phyloP scores from a whole-genome alignment of 139 green algal genomes.

The Chlorella sp. region DNA sequence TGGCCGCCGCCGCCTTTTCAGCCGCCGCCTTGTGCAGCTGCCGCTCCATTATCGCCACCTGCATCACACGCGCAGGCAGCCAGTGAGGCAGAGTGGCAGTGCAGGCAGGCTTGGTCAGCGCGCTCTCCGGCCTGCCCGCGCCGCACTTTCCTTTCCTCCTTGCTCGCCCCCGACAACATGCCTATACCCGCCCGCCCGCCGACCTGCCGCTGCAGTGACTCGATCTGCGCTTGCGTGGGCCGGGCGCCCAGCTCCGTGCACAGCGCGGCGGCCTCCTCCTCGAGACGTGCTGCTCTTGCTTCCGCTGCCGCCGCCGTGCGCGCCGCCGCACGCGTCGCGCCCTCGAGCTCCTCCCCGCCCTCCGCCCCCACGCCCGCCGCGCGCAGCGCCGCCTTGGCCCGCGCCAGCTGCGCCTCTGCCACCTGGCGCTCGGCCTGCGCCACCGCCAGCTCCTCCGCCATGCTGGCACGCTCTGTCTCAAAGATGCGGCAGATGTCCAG shows the following conservation, averaged over 20 bases:
- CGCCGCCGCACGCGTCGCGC: not conserved
- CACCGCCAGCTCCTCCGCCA: not conserved
- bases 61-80: too few relatives aligned
- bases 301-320: constrained; percentile 1
- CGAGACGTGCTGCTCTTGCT: not conserved
- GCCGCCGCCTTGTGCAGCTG: constrained; percentile 35
- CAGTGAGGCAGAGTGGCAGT: too few relatives aligned
- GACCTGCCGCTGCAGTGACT: constrained; percentile 22
- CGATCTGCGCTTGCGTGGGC: constrained; percentile 22
- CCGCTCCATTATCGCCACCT: constrained; percentile 72
- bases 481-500: constrained; percentile 15
- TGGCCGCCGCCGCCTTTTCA: constrained; percentile 3
- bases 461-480: constrained; percentile 16
- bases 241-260: constrained; percentile 2
- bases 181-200: not conserved
- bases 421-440: not conserved
- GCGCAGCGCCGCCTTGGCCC: constrained; percentile 6
- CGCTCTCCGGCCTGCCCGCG: too few relatives aligned
- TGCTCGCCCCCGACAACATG: too few relatives aligned
- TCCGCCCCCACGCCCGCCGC: constrained; percentile 3
- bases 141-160: too few relatives aligned
- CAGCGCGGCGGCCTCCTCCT: constrained; percentile 8
- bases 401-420: not conserved
- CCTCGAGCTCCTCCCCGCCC: constrained; percentile 6
- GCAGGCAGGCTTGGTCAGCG: constrained; percentile 36